Evolutionary conservation across 495 filamentous ascomycete genomes (phyloP).

Genomic region (Lichenothelia convexa): DNA sequence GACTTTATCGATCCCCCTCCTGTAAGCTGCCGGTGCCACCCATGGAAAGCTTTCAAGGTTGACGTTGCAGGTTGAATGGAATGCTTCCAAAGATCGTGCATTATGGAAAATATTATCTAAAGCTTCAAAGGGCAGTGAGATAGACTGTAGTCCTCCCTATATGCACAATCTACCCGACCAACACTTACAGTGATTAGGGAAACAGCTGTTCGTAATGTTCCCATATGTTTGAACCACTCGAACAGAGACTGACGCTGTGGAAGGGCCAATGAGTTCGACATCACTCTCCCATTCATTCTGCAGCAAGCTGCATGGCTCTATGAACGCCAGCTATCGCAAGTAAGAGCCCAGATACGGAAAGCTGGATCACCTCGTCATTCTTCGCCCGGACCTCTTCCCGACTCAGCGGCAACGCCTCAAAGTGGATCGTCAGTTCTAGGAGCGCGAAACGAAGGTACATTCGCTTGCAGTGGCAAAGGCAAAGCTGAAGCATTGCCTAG

Average conservation of each 20-base stretch:
- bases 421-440: conserved; percentile 25
- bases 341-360: conserved; percentile 78
- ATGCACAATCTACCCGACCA: neutral
- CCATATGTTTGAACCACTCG: neutral
- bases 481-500: too few species aligned
- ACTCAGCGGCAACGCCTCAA: conserved; percentile 29
- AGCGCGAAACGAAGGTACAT: too few species aligned
- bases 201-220: conserved; percentile 46
- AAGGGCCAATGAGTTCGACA: conserved; percentile 46
- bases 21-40: conserved; percentile 29
- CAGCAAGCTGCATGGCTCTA: conserved; percentile 93
- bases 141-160: conserved; percentile 47
- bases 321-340: conserved; percentile 73
- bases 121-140: conserved; percentile 49
- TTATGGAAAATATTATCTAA: conserved; percentile 83
- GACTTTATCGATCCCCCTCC: conserved; percentile 81
- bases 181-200: conserved; percentile 42
- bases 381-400: conserved; percentile 33
- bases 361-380: conserved; percentile 32
- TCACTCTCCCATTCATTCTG: conserved; percentile 71
- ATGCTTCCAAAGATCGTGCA: conserved; percentile 62
- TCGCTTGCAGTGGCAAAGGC: too few species aligned
- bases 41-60: conserved; percentile 3
- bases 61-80: conserved; percentile 42
- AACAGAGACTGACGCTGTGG: conserved; percentile 6